Evolutionary conservation across 1,139 yeast species (phyloP).

Genomic region (Yamadazyma epiphylla): DNA sequence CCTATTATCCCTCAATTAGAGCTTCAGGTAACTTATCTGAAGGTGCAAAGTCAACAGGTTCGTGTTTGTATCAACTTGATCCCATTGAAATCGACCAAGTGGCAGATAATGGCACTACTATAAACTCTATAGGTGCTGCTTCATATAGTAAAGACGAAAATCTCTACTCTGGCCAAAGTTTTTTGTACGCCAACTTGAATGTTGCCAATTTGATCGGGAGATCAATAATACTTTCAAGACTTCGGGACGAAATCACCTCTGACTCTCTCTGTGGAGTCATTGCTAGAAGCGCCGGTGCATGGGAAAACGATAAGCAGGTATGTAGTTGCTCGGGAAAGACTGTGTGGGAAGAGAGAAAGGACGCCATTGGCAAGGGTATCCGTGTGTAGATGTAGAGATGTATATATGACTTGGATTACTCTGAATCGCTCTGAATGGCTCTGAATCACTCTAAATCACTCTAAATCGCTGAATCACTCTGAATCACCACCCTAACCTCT

Average conservation of each 20-base stretch:
- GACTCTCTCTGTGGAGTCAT: conserved; percentile 76
- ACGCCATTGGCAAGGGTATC: conserved; percentile 22
- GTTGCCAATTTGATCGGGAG: conserved; percentile 76
- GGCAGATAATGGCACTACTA: conserved; percentile 27
- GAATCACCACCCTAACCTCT: too few relatives aligned
- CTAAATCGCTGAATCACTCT: too few relatives aligned
- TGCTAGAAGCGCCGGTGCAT: conserved; percentile 94
- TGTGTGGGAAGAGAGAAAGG: conserved; percentile 89
- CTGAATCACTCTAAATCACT: too few relatives aligned
- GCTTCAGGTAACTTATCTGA: conserved; percentile 69
- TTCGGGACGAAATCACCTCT: conserved; percentile 31
- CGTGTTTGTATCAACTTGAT: conserved; percentile 41
- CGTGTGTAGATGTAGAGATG: too few relatives aligned
- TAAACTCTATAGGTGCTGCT: conserved; percentile 37
- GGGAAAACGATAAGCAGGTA: conserved; percentile 93
- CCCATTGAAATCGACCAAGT: conserved; percentile 44
- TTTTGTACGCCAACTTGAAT: conserved; percentile 53
- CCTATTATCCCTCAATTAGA: conserved; percentile 67
- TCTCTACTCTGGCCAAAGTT: conserved; percentile 58
- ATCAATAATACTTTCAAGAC: conserved; percentile 59
- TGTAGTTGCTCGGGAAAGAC: conserved; percentile 96
- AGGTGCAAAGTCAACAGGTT: conserved; percentile 73
- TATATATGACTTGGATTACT: too few relatives aligned
- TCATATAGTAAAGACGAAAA: conserved; percentile 14
- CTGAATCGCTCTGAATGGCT: too few relatives aligned